Evolutionary conservation across 148 eudicot species (phyloP).

Genomic region (Camellia lanceoleosa): DNA sequence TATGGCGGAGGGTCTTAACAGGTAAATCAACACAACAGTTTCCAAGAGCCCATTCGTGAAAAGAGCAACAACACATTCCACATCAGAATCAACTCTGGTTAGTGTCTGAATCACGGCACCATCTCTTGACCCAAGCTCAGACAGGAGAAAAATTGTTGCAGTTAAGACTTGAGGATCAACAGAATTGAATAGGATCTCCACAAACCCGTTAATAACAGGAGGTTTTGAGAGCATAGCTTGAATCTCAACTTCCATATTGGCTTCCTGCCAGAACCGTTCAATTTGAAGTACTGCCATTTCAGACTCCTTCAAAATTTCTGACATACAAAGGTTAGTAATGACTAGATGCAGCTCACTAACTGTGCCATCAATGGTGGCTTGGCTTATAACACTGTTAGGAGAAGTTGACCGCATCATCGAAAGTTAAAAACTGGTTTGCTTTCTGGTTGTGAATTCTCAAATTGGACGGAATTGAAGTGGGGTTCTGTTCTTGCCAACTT

Average conservation of each 20-base stretch:
- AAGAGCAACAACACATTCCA: slow-evolving; percentile 43
- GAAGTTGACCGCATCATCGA: slow-evolving; percentile 21
- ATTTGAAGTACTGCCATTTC: slow-evolving; percentile 43
- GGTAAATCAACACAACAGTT: slow-evolving; percentile 45
- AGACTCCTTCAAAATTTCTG: slow-evolving; percentile 35
- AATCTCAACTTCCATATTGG: slow-evolving; percentile 28
- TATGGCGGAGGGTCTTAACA: slow-evolving; percentile 26
- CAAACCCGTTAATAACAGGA: slow-evolving; percentile 43
- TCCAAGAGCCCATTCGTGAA: slow-evolving; percentile 46
- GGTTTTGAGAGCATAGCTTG: slow-evolving; percentile 45
- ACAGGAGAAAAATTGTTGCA: slow-evolving; percentile 38
- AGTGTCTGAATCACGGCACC: slow-evolving; percentile 41
- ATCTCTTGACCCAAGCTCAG: slow-evolving; percentile 47
- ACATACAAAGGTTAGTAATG: slow-evolving; percentile 40
- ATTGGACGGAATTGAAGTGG: slow-evolving; percentile 9
- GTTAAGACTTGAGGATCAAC: slow-evolving; percentile 37
- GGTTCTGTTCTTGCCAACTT: slow-evolving; percentile 40
- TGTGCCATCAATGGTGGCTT: slow-evolving; percentile 33
- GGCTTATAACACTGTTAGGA: slow-evolving; percentile 37
- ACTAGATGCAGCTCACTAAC: slow-evolving; percentile 34
- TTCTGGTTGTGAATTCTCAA: slow-evolving; percentile 19
- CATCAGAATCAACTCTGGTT: slow-evolving; percentile 50
- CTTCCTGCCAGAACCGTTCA: slow-evolving; percentile 37
- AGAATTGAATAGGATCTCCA: slow-evolving; percentile 49
- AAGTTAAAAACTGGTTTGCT: slow-evolving; percentile 9